Evolutionary conservation across 192 early-diverging fungal genomes (phyloP), one percentile per base, ranked within the genome.

Genomic region (Dissophora ornata): DNA sequence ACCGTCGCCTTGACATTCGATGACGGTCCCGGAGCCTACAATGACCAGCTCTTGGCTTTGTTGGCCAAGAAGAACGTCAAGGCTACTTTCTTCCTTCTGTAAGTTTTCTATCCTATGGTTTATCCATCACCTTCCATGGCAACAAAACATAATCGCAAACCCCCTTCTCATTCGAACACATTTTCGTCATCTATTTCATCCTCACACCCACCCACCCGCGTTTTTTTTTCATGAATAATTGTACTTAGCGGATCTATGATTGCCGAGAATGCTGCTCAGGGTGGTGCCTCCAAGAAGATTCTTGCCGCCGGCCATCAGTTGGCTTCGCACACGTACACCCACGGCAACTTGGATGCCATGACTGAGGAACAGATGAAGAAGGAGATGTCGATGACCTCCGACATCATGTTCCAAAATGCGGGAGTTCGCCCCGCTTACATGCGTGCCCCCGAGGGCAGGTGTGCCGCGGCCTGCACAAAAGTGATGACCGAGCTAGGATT

Each of bases 61-160:
- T 73, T 92, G 36, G 66, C 80, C 30, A 38, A 67, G 32, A 64
- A 77, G 18, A 80, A 85, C 58, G 77, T 92, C 57, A 90, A 89
- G 64, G 90, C 82, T 2, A 91, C 90, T 2, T 92, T 92, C 70
- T 90, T 80, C 64, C 80, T 92, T 25, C 64, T 86, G 64, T 90
- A 90, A 48, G 59, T 58, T 15, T 30, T n/a, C n/a, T n/a, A n/a
- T n/a, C n/a, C n/a, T n/a, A n/a, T n/a, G n/a, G n/a, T n/a, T n/a
- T n/a, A n/a, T n/a, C n/a, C 0, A 12, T 32, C 7, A 38, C 10
- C 24, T 40, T 32, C 24, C 2, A 3, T 40, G 1, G 1, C 41
- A 26, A 16, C 40, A 38, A 38, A 5, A 38, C 7, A 5, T 9
- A 38, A 38, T 9, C 36, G 36, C 36, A n/a, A n/a, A n/a, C n/a